phyloP scores from a whole-genome alignment of 768 basidiomycete species.

The Phanerodontia chrysosporium region DNA sequence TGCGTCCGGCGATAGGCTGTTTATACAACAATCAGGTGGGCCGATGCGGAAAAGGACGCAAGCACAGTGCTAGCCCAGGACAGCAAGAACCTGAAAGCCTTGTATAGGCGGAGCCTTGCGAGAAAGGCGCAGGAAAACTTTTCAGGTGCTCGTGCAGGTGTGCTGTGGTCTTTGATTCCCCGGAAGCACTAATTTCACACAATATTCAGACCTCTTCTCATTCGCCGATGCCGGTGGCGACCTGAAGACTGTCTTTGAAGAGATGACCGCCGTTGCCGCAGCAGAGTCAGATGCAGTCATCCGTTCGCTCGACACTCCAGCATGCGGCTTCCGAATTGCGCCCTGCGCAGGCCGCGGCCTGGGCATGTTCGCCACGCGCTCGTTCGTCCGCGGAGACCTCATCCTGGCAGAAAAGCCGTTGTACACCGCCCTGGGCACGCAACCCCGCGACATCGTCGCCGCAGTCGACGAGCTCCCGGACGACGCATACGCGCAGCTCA shows the following conservation, averaged over 20 bases:
- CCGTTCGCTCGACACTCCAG: not conserved
- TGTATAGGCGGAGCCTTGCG: not conserved
- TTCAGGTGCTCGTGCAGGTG: not conserved
- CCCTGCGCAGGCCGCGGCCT: not conserved
- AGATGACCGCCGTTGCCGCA: not conserved
- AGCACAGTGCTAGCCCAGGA: not conserved
- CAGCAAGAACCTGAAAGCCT: not conserved
- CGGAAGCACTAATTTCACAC: no score
- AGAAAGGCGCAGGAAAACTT: not conserved
- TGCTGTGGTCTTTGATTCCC: no score
- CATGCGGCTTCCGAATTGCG: not conserved
- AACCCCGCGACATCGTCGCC: not conserved
- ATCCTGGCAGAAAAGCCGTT: not conserved
- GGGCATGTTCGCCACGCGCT: not conserved
- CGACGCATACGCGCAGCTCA: not conserved
- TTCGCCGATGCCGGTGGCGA: not conserved
- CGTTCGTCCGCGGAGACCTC: not conserved
- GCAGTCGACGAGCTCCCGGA: not conserved
- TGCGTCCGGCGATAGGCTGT: no score
- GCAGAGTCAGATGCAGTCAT: not conserved
- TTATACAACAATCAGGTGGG: no score
- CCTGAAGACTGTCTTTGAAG: not conserved
- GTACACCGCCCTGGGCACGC: not conserved
- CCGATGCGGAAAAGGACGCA: not conserved
- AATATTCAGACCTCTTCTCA: not conserved